A percentile compares a stretch with the other conserved stretches of the same genome.
Evolutionary conservation across 768 basidiomycete genomes (phyloP).

Genomic region (Chalciporus sphaerocephalus): DNA sequence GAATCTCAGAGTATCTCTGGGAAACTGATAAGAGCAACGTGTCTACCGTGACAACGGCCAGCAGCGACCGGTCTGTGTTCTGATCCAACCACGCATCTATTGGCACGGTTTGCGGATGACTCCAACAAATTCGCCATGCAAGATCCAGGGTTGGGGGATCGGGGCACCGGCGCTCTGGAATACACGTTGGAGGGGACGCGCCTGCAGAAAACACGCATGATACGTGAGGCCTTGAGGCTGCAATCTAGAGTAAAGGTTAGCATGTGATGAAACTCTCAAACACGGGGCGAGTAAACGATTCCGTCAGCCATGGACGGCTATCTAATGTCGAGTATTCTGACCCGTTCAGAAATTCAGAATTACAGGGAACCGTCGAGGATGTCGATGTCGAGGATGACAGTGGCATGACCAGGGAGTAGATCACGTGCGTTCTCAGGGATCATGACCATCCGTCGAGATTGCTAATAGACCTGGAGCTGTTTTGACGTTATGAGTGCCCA

Average conservation of each 20-base stretch:
- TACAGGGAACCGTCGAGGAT: too few relatives aligned
- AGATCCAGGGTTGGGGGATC: constrained; percentile 10
- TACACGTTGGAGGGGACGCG: constrained; percentile 16
- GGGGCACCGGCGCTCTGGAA: constrained; percentile 1
- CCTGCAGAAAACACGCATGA: constrained; percentile 20
- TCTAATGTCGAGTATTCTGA: too few relatives aligned
- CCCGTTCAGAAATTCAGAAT: too few relatives aligned
- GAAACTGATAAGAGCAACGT: neutral
- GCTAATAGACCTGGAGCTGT: neutral
- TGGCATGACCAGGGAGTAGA: neutral
- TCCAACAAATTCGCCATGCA: neutral
- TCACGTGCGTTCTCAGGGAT: constrained; percentile 17
- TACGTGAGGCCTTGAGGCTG: constrained; percentile 22
- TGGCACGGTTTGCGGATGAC: neutral
- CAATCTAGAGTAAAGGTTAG: constrained; percentile 3
- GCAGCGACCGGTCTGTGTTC: neutral
- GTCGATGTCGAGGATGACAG: too few relatives aligned
- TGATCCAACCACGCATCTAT: neutral
- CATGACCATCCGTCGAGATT: neutral
- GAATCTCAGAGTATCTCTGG: neutral
- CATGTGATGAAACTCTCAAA: neutral
- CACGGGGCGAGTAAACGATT: neutral
- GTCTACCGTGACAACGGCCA: too few relatives aligned
- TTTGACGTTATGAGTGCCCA: constrained; percentile 35
- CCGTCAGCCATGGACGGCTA: too few relatives aligned